Evolutionary conservation across 768 basidiomycete species (phyloP), one percentile per base, ranked within the genome.

Genomic region (Lanmaoa pseudosensibilis): DNA sequence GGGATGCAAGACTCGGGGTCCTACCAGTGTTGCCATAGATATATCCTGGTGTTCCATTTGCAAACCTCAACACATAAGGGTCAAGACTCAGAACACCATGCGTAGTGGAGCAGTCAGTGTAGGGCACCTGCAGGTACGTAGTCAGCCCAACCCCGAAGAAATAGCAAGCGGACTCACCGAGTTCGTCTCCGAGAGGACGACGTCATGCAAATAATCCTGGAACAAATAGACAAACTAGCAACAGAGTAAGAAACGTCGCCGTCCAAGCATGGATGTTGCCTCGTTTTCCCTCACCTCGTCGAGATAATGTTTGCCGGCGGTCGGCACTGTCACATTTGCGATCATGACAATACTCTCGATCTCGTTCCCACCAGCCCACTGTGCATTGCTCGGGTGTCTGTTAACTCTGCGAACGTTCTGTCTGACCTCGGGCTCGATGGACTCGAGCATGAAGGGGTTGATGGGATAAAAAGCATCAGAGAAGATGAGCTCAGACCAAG

Each of bases 91-190:
- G 66, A 16, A 83, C 79, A 11, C 83, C 83, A 15, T 74, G 73
- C 0, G 82, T 85, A 5, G 82, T 84, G 0, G 83, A 84, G 55
- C 82, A 84, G 60, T 81, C 82, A 0, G 82, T 84, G 56, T 84
- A 85, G 10, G 83, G 73, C 4, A 85, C 77, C 80, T 82, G 48
- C 3, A 27, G 9, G 25, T 1, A 36, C 13, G 33, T 52, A 5
- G 23, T 52, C 2, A 40, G 30, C 11, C 9, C 30, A 18, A 32
- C 13, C 11, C 4, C 4, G 4, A 32, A 44, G 43, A 38, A 30
- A 51, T 13, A 32, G 5, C 6, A 44, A 43, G 19, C 1, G 13
- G 16, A 61, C 73, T 38, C 47, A 83, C 80, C 36, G 83, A 83
- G 47, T 71, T 75, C 1, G 81, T 79, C 58, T 83, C 82, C 1